Conservation (phyloP, 2,329 filamentous ascomycete genomes). For the Arthrobotrys musiformis region DNA sequence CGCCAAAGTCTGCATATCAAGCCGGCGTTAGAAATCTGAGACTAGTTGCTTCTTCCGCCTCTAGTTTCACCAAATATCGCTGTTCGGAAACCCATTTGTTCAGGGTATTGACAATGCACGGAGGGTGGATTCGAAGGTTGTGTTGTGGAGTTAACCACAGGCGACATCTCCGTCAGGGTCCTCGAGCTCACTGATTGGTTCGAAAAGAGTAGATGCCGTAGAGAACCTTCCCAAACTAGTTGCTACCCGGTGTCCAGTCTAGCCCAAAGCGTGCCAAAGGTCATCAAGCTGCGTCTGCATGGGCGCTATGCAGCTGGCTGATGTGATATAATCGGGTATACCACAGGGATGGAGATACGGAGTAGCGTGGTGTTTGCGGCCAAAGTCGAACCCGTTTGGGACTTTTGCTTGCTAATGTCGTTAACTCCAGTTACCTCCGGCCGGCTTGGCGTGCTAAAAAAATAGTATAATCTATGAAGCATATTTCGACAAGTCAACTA, state of each 20-base stretch:
- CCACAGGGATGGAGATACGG: background rate
- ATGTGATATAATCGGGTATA: constrained; percentile 12
- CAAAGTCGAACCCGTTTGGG: background rate
- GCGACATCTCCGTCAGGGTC: background rate
- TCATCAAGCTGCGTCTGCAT: constrained; percentile 12
- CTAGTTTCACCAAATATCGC: background rate
- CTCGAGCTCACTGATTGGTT: background rate
- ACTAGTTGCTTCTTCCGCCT: background rate
- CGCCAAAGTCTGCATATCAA: constrained; percentile 2
- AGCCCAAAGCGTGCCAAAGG: constrained; percentile 8
- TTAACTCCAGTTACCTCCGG: constrained; percentile 18
- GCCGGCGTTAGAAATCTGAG: background rate
- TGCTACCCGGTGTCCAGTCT: background rate
- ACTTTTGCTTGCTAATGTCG: background rate
- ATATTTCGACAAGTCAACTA: background rate
- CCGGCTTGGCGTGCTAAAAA: background rate
- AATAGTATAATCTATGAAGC: background rate
- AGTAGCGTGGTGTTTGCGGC: background rate
- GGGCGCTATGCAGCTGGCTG: background rate
- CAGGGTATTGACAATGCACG: background rate
- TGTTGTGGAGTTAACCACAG: background rate
- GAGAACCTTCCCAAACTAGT: background rate
- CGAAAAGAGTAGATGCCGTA: background rate
- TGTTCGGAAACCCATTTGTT: background rate
- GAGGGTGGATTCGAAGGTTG: background rate